Percentiles rank a stretch among this genome's conserved stretches.
Evolutionary conservation across 108 stramenopile species (phyloP).

Genomic region (Pseudonitzschia multiseries): DNA sequence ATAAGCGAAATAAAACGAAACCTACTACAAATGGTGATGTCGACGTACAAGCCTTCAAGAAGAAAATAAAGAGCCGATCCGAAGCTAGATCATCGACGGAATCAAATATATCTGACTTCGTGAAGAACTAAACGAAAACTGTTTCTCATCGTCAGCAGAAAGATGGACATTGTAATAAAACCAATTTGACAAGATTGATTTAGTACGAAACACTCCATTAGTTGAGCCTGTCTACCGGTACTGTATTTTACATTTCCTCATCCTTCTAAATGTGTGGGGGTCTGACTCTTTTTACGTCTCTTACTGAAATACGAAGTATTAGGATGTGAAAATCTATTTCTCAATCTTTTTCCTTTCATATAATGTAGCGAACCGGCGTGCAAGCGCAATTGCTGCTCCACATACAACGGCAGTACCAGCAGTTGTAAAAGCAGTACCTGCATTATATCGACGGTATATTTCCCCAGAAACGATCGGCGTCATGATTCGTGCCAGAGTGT

Average conservation of each 20-base stretch:
- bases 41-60: constrained; percentile 12
- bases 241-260: too few species aligned
- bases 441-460: constrained; percentile 52
- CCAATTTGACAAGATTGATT: neutral
- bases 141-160: neutral
- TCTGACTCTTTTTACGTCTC: too few species aligned
- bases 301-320: too few species aligned
- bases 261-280: too few species aligned
- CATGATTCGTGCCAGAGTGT: constrained; percentile 64
- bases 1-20: neutral
- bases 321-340: neutral
- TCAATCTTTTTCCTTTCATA: neutral
- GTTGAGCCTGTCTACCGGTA: too few species aligned
- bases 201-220: neutral
- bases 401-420: constrained; percentile 49
- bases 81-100: neutral
- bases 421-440: constrained; percentile 57
- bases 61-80: constrained; percentile 7
- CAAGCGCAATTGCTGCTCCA: constrained; percentile 45
- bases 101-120: constrained; percentile 12
- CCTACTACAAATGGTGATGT: neutral
- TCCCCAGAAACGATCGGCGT: constrained; percentile 68
- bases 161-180: neutral
- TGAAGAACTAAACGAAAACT: constrained; percentile 5
- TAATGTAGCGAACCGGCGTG: constrained; percentile 43